Evolutionary conservation across 2,329 filamentous ascomycete genomes (phyloP).

Genomic region (Lecanicillium sp.): DNA sequence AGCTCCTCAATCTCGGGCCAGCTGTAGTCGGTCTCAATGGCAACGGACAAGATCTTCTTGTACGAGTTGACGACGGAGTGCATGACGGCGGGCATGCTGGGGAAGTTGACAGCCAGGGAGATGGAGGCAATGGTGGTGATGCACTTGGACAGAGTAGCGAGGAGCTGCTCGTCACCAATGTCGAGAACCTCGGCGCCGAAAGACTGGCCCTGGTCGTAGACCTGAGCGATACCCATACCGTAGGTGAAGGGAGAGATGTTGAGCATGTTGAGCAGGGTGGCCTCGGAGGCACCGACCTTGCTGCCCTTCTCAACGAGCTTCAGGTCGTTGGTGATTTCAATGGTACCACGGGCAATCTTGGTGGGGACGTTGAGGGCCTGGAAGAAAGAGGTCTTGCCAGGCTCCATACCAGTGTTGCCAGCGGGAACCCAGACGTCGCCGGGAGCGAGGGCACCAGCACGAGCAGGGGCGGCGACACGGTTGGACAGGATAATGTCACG

Average conservation of each 20-base stretch:
- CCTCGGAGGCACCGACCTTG: conserved; percentile 99
- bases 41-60: conserved; percentile 92
- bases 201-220: conserved; percentile 95
- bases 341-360: conserved; percentile 99
- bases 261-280: conserved; percentile 97
- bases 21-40: conserved; percentile 80
- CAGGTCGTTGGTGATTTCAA: conserved; percentile 96
- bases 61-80: conserved; percentile 96
- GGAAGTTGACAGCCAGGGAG: conserved; percentile 90
- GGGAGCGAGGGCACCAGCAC: conserved; percentile 94
- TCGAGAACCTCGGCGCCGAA: conserved; percentile 84
- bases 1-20: conserved; percentile 96
- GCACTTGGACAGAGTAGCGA: conserved; percentile 71
- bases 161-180: conserved; percentile 89
- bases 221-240: conserved; percentile 91
- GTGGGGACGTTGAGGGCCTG: conserved; percentile 99
- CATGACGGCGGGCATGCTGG: conserved; percentile 89
- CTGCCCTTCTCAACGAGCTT: conserved; percentile 89
- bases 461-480: conserved; percentile 94
- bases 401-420: conserved; percentile 99
- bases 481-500: conserved; percentile 94
- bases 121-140: conserved; percentile 82
- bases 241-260: conserved; percentile 99
- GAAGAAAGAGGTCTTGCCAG: conserved; percentile 99
- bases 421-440: conserved; percentile 90